phyloP scores from a whole-genome alignment of 1,284 basidiomycete genomes.

The Malassezia yamatoensis region DNA sequence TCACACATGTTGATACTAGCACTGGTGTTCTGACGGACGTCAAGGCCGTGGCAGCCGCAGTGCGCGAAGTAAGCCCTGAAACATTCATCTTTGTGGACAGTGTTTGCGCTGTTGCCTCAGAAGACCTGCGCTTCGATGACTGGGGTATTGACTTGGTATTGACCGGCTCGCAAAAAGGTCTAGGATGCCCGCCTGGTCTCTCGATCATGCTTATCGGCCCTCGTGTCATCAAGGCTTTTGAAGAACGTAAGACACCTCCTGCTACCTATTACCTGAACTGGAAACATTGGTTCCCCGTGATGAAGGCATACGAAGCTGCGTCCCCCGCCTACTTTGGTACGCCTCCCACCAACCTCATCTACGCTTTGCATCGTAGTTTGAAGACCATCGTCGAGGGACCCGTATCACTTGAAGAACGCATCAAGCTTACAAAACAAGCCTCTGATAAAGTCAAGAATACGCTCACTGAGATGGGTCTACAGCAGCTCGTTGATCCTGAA shows the following conservation, averaged over 20 bases:
- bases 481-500: slow-evolving; percentile 41
- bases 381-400: slow-evolving; percentile 57
- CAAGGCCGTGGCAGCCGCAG: slow-evolving; percentile 64
- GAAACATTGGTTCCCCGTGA: slow-evolving; percentile 44
- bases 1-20: slow-evolving; percentile 68
- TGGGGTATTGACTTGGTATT: slow-evolving; percentile 88
- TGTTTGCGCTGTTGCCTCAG: slow-evolving; percentile 89
- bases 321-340: slow-evolving; percentile 42
- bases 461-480: slow-evolving; percentile 60
- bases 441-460: slow-evolving; percentile 66
- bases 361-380: slow-evolving; percentile 75
- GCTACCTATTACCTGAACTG: slow-evolving; percentile 70
- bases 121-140: slow-evolving; percentile 83
- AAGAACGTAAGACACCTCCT: slow-evolving; percentile 62
- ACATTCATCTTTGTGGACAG: slow-evolving; percentile 79
- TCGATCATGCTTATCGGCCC: slow-evolving; percentile 73
- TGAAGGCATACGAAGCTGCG: slow-evolving; percentile 47
- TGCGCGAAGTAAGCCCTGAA: slow-evolving; percentile 69
- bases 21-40: slow-evolving; percentile 74
- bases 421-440: slow-evolving; percentile 64
- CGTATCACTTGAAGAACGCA: slow-evolving; percentile 65
- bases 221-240: slow-evolving; percentile 66
- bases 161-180: slow-evolving; percentile 85
- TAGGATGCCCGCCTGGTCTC: slow-evolving; percentile 87
- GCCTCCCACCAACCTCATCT: slow-evolving; percentile 79